These are phyloP conservation scores for Colletotrichum sp. DNA, from an alignment of 2,329 filamentous ascomycete species.

Conservation along the genomic window DNA sequence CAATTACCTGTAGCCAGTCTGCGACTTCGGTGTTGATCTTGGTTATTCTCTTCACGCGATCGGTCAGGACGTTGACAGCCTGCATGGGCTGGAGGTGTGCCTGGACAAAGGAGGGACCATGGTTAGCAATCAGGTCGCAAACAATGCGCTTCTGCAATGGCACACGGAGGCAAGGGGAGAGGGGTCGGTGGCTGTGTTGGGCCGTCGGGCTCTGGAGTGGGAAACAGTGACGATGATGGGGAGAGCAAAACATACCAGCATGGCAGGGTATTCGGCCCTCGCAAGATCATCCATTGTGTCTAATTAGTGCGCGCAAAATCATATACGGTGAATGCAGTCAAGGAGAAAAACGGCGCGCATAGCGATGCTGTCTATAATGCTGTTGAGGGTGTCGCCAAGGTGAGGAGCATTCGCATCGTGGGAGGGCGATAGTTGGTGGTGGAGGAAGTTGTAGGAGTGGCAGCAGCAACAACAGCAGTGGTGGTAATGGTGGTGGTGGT, in stretches of 20 bases:
- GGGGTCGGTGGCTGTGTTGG: conserved; percentile 3
- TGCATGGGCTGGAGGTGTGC: conserved; percentile 80
- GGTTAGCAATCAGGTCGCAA: conserved; percentile 22
- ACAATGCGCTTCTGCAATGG: conserved; percentile 5
- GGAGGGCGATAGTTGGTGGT: conserved; percentile 3
- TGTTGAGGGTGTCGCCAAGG: conserved; percentile 12
- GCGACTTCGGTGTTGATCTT: conserved; percentile 90
- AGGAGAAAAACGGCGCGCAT: conserved; percentile 23
- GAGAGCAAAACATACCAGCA: conserved; percentile 70
- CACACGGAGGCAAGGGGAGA: background rate
- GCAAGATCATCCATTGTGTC: conserved; percentile 75
- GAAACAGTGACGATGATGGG: background rate
- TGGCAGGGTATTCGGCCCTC: conserved; percentile 88
- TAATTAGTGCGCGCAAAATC: conserved; percentile 20
- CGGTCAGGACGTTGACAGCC: conserved; percentile 81
- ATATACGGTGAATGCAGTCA: conserved; percentile 17
- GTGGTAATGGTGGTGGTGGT: background rate
- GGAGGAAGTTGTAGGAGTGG: background rate
- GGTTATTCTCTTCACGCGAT: conserved; percentile 85
- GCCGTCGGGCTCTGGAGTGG: background rate
- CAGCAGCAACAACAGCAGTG: background rate
- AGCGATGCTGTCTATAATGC: conserved; percentile 24
- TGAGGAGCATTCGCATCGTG: conserved; percentile 22
- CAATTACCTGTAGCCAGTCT: conserved; percentile 90
- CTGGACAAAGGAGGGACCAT: conserved; percentile 49